Evolutionary conservation across 768 basidiomycete species (phyloP).

Genomic region (Boletus vermiculosoides): DNA sequence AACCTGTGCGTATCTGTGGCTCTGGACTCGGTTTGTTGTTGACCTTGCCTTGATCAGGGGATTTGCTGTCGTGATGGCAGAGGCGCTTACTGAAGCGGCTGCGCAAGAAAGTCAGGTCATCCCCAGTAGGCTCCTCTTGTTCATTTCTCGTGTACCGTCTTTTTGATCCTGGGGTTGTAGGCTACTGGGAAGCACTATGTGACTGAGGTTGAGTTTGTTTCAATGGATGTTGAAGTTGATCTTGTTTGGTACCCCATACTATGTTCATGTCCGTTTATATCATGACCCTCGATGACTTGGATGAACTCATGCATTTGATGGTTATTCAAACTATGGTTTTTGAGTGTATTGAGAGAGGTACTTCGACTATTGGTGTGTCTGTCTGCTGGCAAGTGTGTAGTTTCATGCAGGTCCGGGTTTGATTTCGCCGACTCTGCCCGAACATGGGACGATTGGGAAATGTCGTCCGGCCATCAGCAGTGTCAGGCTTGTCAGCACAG

Average conservation of each 20-base stretch:
- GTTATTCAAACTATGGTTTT: too few relatives aligned
- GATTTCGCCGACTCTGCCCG: too few relatives aligned
- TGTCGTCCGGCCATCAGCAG: too few relatives aligned
- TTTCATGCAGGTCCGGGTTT: too few relatives aligned
- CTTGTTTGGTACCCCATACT: not conserved
- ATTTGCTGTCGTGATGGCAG: constrained; percentile 23
- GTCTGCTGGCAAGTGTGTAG: too few relatives aligned
- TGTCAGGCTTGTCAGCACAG: too few relatives aligned
- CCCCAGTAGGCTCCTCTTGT: constrained; percentile 9
- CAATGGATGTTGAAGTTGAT: not conserved
- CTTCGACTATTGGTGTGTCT: too few relatives aligned
- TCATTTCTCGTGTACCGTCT: not conserved
- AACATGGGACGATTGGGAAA: too few relatives aligned
- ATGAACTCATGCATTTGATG: too few relatives aligned
- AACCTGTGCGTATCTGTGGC: constrained; percentile 11
- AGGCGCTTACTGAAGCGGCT: constrained; percentile 3
- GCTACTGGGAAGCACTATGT: constrained; percentile 7
- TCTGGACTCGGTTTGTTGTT: not conserved
- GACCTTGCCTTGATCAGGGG: constrained; percentile 8
- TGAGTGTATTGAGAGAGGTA: too few relatives aligned
- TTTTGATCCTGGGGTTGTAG: not conserved
- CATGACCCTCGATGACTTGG: not conserved
- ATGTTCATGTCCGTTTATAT: not conserved
- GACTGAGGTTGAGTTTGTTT: not conserved
- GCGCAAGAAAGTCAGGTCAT: constrained; percentile 4